Evolutionary conservation across 345 rosid species (phyloP), one percentile per base, ranked within the genome.

Genomic region (Bruguiera sexangula): DNA sequence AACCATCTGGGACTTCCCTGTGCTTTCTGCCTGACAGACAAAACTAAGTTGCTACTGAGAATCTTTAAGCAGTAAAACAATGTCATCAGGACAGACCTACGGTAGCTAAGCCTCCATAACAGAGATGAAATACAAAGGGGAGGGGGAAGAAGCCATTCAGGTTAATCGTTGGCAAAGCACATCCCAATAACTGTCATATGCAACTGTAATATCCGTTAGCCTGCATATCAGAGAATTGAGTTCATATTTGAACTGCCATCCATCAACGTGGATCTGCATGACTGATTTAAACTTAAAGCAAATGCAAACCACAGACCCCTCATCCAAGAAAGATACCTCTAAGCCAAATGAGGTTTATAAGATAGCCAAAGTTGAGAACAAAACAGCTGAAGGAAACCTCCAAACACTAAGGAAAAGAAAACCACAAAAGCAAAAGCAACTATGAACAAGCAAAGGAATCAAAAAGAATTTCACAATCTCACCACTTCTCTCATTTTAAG

Each of bases 21-120:
- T 84, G 66, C 87, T 90, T 73, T 89, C 92, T 53, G 98, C 99
- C 99, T 95, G 96, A 73, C 73, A 79, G 62, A 68, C 36, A 82
- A 73, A 69, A 24, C 24, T 26, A 68, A 27, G 34, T 54, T 18
- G 37, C 61, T 29, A n/a, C 29, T 63, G 8, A 43, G 61, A 70
- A 54, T 34, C 54, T 51, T 54, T 65, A 21, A 67, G 61, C 24
- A 21, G 64, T 48, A 67, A 65, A 54, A 60, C 59, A 29, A 53
- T 30, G 51, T 4, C 5, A 73, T 22, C 6, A 43, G 58, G 6
- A 43, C 50, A 13, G 50, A 43, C 50, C 18, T 13, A 43, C 5
- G 0, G 1, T 43, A 43, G 50, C 50, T 13, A 15, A 43, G 50
- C 50, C 50, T 3, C 50, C 18, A 13, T 13, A 22, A 24, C 60